Evolutionary conservation across 768 basidiomycete species (phyloP).

Genomic region (Glaciozyma antarctica): DNA sequence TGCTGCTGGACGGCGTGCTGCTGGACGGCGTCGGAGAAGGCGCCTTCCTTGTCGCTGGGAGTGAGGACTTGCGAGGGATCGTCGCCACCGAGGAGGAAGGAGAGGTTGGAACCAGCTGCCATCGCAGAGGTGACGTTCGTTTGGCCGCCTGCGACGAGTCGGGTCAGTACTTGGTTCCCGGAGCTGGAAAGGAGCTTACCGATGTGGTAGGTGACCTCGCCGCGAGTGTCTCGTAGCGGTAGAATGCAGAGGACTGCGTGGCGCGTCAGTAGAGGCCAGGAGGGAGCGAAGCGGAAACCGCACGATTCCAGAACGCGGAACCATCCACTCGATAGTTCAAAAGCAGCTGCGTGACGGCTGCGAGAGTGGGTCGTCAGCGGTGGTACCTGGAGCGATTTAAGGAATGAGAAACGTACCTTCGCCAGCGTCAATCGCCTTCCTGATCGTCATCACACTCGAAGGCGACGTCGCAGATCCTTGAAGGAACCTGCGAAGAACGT

Average conservation of each 20-base stretch:
- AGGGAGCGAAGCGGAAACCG: constrained; percentile 13
- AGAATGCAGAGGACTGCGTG: background rate
- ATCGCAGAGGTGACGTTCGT: background rate
- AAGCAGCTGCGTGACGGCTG: constrained; percentile 14
- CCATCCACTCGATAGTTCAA: constrained; percentile 16
- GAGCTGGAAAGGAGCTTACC: background rate
- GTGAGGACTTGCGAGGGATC: background rate
- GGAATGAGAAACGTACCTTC: constrained; percentile 4
- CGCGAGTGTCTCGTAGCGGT: background rate
- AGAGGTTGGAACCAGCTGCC: background rate
- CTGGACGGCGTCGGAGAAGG: background rate
- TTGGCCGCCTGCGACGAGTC: background rate
- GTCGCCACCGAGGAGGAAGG: background rate
- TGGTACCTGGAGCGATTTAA: background rate
- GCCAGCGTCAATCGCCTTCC: constrained; percentile 3
- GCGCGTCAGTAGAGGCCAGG: background rate
- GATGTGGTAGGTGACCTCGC: constrained; percentile 21
- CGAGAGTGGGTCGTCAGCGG: background rate
- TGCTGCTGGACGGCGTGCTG: background rate
- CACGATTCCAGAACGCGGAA: constrained; percentile 11
- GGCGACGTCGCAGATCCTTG: constrained; percentile 11
- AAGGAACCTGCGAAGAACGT: constrained; percentile 1
- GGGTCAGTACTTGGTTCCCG: background rate
- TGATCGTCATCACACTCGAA: background rate
- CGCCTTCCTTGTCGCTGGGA: too few relatives aligned